phyloP scores from a whole-genome alignment of 148 eudicot species.

The Salicornia ramosissima region DNA sequence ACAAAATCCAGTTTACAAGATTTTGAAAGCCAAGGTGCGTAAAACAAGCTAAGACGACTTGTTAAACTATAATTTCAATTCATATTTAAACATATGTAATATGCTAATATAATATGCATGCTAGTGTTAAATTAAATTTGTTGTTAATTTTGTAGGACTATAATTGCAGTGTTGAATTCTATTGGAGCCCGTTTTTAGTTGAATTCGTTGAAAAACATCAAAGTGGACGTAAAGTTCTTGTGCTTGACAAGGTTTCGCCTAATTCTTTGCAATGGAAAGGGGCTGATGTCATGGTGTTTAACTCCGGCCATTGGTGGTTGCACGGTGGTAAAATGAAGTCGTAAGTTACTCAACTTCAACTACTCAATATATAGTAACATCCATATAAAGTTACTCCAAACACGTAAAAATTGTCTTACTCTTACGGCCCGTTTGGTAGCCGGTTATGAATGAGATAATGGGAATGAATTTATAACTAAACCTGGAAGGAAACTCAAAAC shows the following conservation, averaged over 20 bases:
- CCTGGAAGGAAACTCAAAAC: too few species aligned
- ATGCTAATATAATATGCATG: neutral
- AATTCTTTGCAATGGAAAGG: slow-evolving; percentile 40
- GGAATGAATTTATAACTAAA: too few species aligned
- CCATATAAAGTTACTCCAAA: too few species aligned
- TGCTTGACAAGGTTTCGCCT: slow-evolving; percentile 36
- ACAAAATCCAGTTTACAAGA: slow-evolving; percentile 23
- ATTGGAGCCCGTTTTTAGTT: slow-evolving; percentile 58
- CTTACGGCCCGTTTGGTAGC: too few species aligned
- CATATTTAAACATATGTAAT: too few species aligned
- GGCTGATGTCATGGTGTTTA: slow-evolving; percentile 60
- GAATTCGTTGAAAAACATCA: slow-evolving; percentile 27
- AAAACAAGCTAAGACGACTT: too few species aligned
- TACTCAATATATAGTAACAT: too few species aligned
- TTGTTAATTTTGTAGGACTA: neutral
- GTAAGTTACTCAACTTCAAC: slow-evolving; percentile 20
- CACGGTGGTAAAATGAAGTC: slow-evolving; percentile 36
- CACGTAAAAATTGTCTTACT: too few species aligned
- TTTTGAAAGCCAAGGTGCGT: slow-evolving; percentile 45
- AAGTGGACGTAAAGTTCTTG: slow-evolving; percentile 32
- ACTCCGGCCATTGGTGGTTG: slow-evolving; percentile 69
- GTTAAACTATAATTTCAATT: slow-evolving; percentile 34
- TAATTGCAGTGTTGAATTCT: slow-evolving; percentile 37
- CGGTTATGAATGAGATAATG: too few species aligned
- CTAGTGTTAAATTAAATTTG: neutral